Conservation (phyloP, 1,284 basidiomycete species). For the Albatrellus sp. region DNA sequence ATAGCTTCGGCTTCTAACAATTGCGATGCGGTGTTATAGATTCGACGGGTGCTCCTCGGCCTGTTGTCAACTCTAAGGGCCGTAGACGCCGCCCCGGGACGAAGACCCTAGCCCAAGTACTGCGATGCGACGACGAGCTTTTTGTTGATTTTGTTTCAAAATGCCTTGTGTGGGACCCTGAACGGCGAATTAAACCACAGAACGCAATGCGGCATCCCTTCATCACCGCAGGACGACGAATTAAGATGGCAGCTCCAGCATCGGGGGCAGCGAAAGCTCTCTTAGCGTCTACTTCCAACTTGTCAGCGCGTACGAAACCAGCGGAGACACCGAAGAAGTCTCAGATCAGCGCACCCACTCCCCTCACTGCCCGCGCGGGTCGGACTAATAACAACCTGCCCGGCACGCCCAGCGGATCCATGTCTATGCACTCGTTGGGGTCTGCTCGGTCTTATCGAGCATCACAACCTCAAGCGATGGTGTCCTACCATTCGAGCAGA, state of each 20-base stretch:
- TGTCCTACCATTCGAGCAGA: constrained; percentile 29
- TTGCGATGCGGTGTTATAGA: constrained; percentile 38
- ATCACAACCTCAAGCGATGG: constrained; percentile 26
- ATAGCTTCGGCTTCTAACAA: neutral
- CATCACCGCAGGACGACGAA: constrained; percentile 53
- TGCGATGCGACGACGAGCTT: constrained; percentile 81
- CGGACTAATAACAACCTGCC: constrained; percentile 40
- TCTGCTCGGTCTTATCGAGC: constrained; percentile 27
- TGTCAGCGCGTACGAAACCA: constrained; percentile 40
- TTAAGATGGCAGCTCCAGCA: constrained; percentile 32
- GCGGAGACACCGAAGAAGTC: constrained; percentile 77
- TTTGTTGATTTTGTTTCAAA: constrained; percentile 91
- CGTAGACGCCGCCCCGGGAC: constrained; percentile 83
- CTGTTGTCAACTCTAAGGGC: constrained; percentile 95
- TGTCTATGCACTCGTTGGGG: constrained; percentile 20
- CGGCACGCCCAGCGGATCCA: constrained; percentile 43
- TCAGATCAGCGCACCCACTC: constrained; percentile 74
- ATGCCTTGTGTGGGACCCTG: constrained; percentile 97
- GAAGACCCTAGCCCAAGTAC: constrained; percentile 80
- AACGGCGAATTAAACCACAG: constrained; percentile 89
- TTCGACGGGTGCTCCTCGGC: constrained; percentile 82
- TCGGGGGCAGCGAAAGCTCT: constrained; percentile 36
- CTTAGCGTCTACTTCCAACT: constrained; percentile 29
- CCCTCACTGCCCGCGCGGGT: constrained; percentile 60
- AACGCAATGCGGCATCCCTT: constrained; percentile 89